Base-by-base conservation (phyloP, 257 asterid species). In the Eucommia ulmoides region DNA sequence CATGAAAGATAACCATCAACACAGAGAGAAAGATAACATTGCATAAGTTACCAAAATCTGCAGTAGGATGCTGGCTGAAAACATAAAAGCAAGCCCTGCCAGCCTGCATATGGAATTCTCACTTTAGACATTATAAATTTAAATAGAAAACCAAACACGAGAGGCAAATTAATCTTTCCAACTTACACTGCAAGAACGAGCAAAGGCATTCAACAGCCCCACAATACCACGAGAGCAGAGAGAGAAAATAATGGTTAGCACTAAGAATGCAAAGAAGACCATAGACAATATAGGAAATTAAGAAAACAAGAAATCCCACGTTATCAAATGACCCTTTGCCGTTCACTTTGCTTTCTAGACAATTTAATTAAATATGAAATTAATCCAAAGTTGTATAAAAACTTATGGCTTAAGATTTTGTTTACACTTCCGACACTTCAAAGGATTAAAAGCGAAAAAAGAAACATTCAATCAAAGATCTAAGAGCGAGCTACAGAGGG, bases 1-100 rank as follows among this genome's bases (percentile, higher is more conserved):
- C 5, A 44, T 38, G 41, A 49, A 19, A 44, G n/a, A n/a, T n/a
- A n/a, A n/a, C n/a, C n/a, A n/a, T n/a, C n/a, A n/a, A n/a, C n/a
- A 29, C 12, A 29, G 8, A 29, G 38, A 53, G 11, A 7, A 25
- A 18, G 14, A 29, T 26, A 18, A 20, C 12, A 41, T 41, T 45
- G 23, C 16, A 22, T 57, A 50, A 73, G 86, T 23, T 72, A 91
- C 99, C 94, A 91, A 61, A 63, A 91, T 78, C 62, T 86, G 99
- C 62, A 91, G 84, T 73, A 91, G 65, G 63, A 91, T 75, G 76
- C 97, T 86, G 41, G 97, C 41, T 16, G 97, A 91, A 76, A 91
- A 91, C 99, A 86, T 86, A 72, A 86, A 91, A 24, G 99, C 99
- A 56, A 91, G 93, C 61, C 99, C 99, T 45, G 92, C 95, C 66